Conservation (phyloP, 2,329 filamentous ascomycete species). For the Calonectria ilicicola region DNA sequence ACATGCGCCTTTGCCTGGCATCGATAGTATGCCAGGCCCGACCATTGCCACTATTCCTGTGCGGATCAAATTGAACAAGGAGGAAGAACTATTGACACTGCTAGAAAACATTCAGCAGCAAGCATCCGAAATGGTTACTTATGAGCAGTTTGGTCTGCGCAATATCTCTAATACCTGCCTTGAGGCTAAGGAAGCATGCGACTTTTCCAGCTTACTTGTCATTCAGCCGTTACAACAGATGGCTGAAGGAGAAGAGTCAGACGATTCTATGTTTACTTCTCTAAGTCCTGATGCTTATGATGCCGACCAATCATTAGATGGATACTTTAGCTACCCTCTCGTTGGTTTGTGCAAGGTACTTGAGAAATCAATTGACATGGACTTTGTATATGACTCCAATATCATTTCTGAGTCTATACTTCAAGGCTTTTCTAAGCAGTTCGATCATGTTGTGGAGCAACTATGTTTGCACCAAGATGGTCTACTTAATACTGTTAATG, state of each 20-base stretch:
- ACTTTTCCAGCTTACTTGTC: slow-evolving; percentile 27
- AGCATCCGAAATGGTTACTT: slow-evolving; percentile 27
- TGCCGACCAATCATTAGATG: neutral
- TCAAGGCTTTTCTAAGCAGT: neutral
- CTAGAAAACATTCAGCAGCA: slow-evolving; percentile 47
- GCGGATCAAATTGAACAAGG: slow-evolving; percentile 40
- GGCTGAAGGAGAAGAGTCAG: slow-evolving; percentile 25
- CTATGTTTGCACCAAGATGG: neutral
- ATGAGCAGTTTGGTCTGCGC: slow-evolving; percentile 33
- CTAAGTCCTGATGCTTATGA: slow-evolving; percentile 12
- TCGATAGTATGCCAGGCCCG: slow-evolving; percentile 30
- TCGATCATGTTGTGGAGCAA: slow-evolving; percentile 6
- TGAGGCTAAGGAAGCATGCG: slow-evolving; percentile 14
- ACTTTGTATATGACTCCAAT: neutral
- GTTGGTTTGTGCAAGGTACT: neutral
- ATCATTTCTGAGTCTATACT: neutral
- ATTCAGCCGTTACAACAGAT: slow-evolving; percentile 1
- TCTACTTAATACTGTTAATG: neutral
- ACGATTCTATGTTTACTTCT: slow-evolving; percentile 19
- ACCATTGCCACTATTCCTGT: slow-evolving; percentile 50
- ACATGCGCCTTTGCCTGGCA: slow-evolving; percentile 31
- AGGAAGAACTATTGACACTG: slow-evolving; percentile 49
- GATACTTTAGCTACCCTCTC: slow-evolving; percentile 10
- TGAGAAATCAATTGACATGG: neutral
- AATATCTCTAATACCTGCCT: slow-evolving; percentile 31